Base-by-base conservation (phyloP, 2,329 filamentous ascomycete genomes). In the Trichoderma arundinaceum region DNA sequence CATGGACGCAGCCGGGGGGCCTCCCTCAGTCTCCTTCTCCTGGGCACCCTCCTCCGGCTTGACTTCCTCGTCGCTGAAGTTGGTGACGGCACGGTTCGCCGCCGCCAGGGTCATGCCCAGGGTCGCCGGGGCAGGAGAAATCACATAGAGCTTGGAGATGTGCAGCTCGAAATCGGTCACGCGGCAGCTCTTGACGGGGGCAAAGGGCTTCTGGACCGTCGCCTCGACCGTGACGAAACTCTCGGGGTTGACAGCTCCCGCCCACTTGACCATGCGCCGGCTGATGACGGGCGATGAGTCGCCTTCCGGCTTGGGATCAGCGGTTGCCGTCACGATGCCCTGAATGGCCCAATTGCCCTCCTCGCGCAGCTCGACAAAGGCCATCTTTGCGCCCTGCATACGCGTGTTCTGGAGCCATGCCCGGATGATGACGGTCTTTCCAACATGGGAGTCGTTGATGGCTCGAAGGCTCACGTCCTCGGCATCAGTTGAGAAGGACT, bases 211-310 rank as follows among this genome's bases (percentile, higher is more conserved):
- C 83, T 93, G 86, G 61, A 98, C 89, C 38, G 84, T 81, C 70
- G 90, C 95, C 74, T 96, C 91, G 67, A 97, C 88, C 46, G 89
- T 82, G 32, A 97, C 88, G 72, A 91, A 93, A 71, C 90, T 92
- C 83, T 97, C 94, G 52, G 90, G 84, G 74, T 87, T 90, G 71
- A 97, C 80, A 49, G 82, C 85, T 54, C 86, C 87, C 57, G 90
- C 88, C 87, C 91, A 98, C 81, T 98, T 98, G 76, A 97, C 92
- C 94, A 98, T 98, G 79, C 92, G 92, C 76, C 89, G 90, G 68
- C 87, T 91, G 43, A 93, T 86, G 49, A 63, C 39, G 13, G 60
- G 60, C 6, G 49, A 17, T 4, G 57, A 39, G 44, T 53, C 49
- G 12, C 28, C 59, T 32, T 63, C 53, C 7, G 80, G 79, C 57